Evolutionary conservation across 2,329 filamentous ascomycete genomes (phyloP), one percentile per base, ranked within the genome.

Genomic region (Tothia fuscella): DNA sequence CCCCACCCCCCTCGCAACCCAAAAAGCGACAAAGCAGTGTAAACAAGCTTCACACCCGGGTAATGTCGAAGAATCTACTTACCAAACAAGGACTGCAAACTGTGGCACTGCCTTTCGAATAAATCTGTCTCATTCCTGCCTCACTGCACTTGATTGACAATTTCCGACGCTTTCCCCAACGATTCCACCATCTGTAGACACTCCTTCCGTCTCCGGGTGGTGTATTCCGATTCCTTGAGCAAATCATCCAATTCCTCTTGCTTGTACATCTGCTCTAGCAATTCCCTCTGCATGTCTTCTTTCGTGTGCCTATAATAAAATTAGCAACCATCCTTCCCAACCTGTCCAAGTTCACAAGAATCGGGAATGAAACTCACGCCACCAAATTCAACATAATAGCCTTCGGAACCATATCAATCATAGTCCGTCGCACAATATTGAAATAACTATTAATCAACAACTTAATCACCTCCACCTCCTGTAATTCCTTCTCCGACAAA

Each of bases 321-420:
- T 45, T 45, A 17, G 43, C 33, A 22, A 14, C 20, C 16, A 10
- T 38, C 19, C 7, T 17, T 20, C n/a, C 22, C 3, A 46, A 28
- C 29, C 26, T 25, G 17, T 16, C 31, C 21, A 9, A 26, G 38
- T 30, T 13, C 14, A 24, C n/a, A 6, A 22, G 21, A 28, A 6
- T 38, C 2, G 4, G 19, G 55, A 43, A 52, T 47, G 42, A 9
- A 16, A 79, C 86, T 61, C 78, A 94, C 82, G 89, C 80, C 39
- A 98, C 91, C 34, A 98, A 81, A 53, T 76, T 95, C 51, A 96
- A 74, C 91, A 98, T 98, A 59, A 98, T 93, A 30, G 91, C 91
- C 68, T 98, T 98, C 51, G 91, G 91, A 5, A 98, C 91, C 91
- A 98, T 98, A 58, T 98, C 91, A 51, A 96, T 95, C 87, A 98